These are phyloP conservation scores for Metschnikowia gruessii DNA, from an alignment of 805 yeast species.

Conservation along the genomic window DNA sequence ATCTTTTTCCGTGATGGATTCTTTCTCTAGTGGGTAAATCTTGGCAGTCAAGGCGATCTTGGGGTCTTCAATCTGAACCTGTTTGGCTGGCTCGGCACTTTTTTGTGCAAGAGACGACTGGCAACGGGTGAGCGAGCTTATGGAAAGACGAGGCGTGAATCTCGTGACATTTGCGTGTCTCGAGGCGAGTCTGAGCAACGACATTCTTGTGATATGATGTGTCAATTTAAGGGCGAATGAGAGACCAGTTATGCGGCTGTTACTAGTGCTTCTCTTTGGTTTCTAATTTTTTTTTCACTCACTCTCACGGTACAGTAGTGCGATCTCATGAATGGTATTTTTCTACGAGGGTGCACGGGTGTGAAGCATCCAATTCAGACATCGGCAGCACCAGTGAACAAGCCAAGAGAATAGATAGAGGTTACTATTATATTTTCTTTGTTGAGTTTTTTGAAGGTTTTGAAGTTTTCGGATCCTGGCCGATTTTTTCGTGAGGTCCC, in stretches of 20 bases:
- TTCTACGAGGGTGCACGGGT: not conserved
- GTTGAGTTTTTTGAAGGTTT: too few relatives aligned
- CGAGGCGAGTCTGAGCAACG: constrained; percentile 15
- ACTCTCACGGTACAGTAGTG: not conserved
- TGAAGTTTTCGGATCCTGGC: too few relatives aligned
- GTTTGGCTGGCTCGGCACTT: constrained; percentile 1
- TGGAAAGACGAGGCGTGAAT: constrained; percentile 4
- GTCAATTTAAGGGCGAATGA: not conserved
- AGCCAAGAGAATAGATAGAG: not conserved
- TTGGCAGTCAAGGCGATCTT: constrained; percentile 30
- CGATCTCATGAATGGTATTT: not conserved
- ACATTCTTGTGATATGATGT: constrained; percentile 7
- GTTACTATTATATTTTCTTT: too few relatives aligned
- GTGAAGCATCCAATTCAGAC: not conserved
- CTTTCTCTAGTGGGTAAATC: constrained; percentile 38
- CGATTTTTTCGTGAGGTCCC: too few relatives aligned
- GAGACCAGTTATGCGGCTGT: not conserved
- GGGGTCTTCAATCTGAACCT: constrained; percentile 5
- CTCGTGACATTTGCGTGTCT: constrained; percentile 7
- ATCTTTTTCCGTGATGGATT: constrained; percentile 37
- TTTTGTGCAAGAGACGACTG: constrained; percentile 6
- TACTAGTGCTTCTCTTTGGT: not conserved
- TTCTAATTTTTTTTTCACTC: not conserved
- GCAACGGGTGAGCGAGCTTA: constrained; percentile 4
- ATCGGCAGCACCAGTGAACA: not conserved